A percentile compares a stretch with the other conserved stretches of the same genome.
Conservation (phyloP, 2,329 filamentous ascomycete species). For the Metarhizium anisopliae region DNA sequence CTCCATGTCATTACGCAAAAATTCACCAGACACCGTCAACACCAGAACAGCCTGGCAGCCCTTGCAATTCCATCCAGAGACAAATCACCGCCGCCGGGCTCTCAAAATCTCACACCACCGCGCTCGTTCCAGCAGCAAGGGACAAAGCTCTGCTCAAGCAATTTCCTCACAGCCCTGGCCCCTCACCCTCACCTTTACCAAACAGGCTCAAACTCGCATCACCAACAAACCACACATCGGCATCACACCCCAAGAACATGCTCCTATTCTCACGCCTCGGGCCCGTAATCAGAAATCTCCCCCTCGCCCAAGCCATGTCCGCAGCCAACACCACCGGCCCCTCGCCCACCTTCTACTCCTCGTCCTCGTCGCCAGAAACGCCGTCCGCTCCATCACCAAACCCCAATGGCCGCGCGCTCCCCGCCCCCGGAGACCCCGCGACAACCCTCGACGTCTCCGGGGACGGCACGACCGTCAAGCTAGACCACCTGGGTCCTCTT, state of each 20-base stretch:
- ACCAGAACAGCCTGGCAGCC: not conserved
- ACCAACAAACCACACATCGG: not conserved
- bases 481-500: conserved; percentile 63
- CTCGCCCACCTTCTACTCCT: not conserved
- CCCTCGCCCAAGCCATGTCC: not conserved
- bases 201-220: no score
- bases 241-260: not conserved
- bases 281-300: not conserved
- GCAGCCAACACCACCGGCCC: not conserved
- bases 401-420: conserved; percentile 13
- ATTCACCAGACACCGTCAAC: not conserved
- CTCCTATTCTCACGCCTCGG: not conserved
- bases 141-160: no score
- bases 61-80: not conserved
- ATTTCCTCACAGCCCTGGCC: no score
- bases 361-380: not conserved
- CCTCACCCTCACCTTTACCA: not conserved
- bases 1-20: no score
- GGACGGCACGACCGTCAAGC: conserved; percentile 34
- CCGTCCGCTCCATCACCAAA: not conserved
- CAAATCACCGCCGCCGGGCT: no score
- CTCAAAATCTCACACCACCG: no score
- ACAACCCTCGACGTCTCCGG: conserved; percentile 24
- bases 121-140: no score
- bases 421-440: conserved; percentile 13